phyloP scores from a whole-genome alignment of 768 basidiomycete genomes.

The Hortiboletus flavorubellus region DNA sequence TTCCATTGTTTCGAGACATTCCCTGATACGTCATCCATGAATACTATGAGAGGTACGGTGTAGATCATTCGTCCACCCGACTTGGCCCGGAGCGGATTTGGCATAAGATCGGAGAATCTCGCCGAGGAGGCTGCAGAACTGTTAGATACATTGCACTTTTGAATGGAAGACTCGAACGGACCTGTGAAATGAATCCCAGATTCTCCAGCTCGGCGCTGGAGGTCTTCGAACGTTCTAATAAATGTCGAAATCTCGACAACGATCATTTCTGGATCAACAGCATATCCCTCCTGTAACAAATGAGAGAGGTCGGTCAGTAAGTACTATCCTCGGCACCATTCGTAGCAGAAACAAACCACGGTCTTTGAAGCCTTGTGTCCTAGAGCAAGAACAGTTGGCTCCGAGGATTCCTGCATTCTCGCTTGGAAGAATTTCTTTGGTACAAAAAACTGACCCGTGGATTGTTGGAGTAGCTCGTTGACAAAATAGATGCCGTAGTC shows the following conservation, averaged over 20 bases:
- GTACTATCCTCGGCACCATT: background rate
- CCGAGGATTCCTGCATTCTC: background rate
- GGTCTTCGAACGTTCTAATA: constrained; percentile 7
- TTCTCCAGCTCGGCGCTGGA: background rate
- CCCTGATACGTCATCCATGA: constrained; percentile 36
- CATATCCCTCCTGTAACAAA: constrained; percentile 7
- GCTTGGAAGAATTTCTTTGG: constrained; percentile 14
- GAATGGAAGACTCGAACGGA: background rate
- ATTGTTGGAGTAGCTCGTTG: constrained; percentile 21
- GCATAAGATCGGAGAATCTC: constrained; percentile 12
- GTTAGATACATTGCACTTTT: background rate
- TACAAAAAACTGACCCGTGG: constrained; percentile 9
- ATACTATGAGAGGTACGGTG: constrained; percentile 26
- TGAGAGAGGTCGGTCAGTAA: background rate
- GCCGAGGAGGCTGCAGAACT: background rate
- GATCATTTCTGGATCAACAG: constrained; percentile 2
- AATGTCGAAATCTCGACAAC: constrained; percentile 9
- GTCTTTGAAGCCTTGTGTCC: constrained; percentile 6
- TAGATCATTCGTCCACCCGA: constrained; percentile 21
- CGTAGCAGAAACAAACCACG: background rate
- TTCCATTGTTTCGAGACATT: constrained; percentile 39
- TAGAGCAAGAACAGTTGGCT: background rate
- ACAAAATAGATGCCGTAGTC: constrained; percentile 21
- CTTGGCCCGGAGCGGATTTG: constrained; percentile 15
- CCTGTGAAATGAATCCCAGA: constrained; percentile 5